Evolutionary conservation across 176 grass and related monocot species (phyloP), one percentile per base, ranked within the genome.

Genomic region (Pontederia crassipes): DNA sequence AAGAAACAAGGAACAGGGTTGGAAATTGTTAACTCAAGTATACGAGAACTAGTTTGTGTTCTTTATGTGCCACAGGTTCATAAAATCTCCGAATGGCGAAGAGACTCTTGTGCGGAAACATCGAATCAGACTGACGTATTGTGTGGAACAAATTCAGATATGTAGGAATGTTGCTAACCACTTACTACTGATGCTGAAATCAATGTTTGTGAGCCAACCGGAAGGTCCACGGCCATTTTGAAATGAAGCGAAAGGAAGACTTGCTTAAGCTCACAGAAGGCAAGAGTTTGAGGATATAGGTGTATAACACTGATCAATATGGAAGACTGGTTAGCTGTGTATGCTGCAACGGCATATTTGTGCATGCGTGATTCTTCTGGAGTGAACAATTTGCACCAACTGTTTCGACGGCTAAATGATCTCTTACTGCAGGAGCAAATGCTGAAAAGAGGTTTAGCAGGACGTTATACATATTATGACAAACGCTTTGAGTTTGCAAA

Each of bases 121-220:
- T 49, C 70, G 79, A 64, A 83, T 95, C 20, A 80, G 85, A 73
- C 74, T 95, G 67, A 85, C 79, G 85, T 86, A 83, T 40, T 9
- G 8, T 11, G 59, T 57, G 3, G 10, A 55, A 14, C 26, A 59
- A 28, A 65, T 45, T 79, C 48, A 35, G 45, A 0, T 12, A 20
- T 32, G 35, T 54, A 13, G 14, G 46, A 16, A 20, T 61, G 12
- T 17, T 15, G n/a, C 14, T 18, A 8, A 28, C 48, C 9, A 46
- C 20, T 49, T 32, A 35, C 1, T 27, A 12, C 1, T 35, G 28
- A 45, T 9, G 2, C 8, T 16, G 29, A 45, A n/a, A n/a, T 64
- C 1, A 24, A 45, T 57, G 49, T 28, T 54, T 52, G 48, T 20
- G 27, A 72, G 63, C 12, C 69, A 62, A 54, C 48, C 88, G 89